Evolutionary conservation across 805 yeast species (phyloP).

Genomic region (Saccharomycopsis malanga): DNA sequence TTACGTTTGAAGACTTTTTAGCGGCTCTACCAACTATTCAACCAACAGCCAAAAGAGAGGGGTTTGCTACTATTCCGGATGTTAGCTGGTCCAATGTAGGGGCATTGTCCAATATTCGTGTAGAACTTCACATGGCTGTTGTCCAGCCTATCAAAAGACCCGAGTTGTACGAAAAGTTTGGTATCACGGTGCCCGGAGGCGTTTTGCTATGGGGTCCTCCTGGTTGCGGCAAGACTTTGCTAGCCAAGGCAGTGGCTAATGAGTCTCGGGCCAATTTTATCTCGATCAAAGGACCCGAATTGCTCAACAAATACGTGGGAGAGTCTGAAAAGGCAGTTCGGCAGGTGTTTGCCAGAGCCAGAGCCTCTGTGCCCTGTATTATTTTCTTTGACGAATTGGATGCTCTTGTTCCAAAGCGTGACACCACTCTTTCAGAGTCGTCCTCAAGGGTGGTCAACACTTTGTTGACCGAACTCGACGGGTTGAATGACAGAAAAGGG

Average conservation of each 20-base stretch:
- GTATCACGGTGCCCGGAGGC: constrained; percentile 95
- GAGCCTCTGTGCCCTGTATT: constrained; percentile 90
- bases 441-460: constrained; percentile 94
- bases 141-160: constrained; percentile 95
- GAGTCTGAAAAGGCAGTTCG: constrained; percentile 92
- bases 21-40: constrained; percentile 87
- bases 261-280: constrained; percentile 95
- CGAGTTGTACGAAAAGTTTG: constrained; percentile 80
- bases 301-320: constrained; percentile 91
- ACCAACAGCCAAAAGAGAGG: constrained; percentile 97
- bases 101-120: constrained; percentile 70
- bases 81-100: constrained; percentile 96
- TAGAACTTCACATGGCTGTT: constrained; percentile 93
- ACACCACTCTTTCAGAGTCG: constrained; percentile 78
- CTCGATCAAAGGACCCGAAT: constrained; percentile 92
- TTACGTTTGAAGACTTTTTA: constrained; percentile 72
- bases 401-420: constrained; percentile 93
- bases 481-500: constrained; percentile 86
- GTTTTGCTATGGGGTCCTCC: constrained; percentile 99
- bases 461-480: constrained; percentile 88
- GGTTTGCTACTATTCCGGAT: constrained; percentile 97
- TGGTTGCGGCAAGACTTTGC: constrained; percentile 94
- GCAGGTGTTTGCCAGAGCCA: constrained; percentile 86
- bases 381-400: constrained; percentile 95
- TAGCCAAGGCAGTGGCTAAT: constrained; percentile 97